Conservation (phyloP, 768 basidiomycete species). For the Leccinum aurantiacum region DNA sequence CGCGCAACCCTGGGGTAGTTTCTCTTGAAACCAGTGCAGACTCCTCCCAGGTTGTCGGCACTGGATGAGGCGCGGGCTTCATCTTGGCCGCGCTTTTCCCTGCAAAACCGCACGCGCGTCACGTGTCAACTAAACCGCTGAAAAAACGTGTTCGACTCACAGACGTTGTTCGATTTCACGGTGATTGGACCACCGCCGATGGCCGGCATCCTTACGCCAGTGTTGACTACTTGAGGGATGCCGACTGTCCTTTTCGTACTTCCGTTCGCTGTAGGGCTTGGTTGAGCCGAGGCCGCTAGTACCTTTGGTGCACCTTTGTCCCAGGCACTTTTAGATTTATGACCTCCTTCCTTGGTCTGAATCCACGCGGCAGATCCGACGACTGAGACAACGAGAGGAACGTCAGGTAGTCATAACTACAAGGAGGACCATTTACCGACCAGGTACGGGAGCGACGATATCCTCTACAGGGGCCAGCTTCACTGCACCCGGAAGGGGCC, state of each 20-base stretch:
- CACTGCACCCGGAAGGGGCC: conserved; percentile 40
- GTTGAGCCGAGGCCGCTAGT: conserved; percentile 6
- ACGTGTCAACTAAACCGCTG: neutral
- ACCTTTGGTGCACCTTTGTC: conserved; percentile 17
- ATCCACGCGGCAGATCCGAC: conserved; percentile 31
- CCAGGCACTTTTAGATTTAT: conserved; percentile 18
- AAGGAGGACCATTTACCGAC: conserved; percentile 23
- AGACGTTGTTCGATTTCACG: conserved; percentile 31
- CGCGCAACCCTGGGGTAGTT: conserved; percentile 15
- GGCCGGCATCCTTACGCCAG: conserved; percentile 21
- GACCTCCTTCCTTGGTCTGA: conserved; percentile 14
- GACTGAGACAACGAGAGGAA: conserved; percentile 15
- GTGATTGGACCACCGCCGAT: conserved; percentile 28
- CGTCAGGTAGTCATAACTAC: conserved; percentile 5
- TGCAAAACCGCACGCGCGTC: conserved; percentile 1
- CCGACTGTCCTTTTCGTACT: conserved; percentile 17
- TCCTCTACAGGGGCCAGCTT: conserved; percentile 27
- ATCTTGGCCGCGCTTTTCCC: conserved; percentile 15
- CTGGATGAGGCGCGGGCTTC: conserved; percentile 2
- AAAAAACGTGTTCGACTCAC: conserved; percentile 16
- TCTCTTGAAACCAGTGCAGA: conserved; percentile 15
- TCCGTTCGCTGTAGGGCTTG: conserved; percentile 22
- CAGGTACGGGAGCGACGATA: conserved; percentile 29
- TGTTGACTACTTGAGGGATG: conserved; percentile 6
- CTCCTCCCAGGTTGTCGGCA: conserved; percentile 23